Percentiles rank a stretch among this genome's conserved stretches.
Evolutionary conservation across 1,139 yeast species (phyloP).

Genomic region (Pichia kudriavzevii): DNA sequence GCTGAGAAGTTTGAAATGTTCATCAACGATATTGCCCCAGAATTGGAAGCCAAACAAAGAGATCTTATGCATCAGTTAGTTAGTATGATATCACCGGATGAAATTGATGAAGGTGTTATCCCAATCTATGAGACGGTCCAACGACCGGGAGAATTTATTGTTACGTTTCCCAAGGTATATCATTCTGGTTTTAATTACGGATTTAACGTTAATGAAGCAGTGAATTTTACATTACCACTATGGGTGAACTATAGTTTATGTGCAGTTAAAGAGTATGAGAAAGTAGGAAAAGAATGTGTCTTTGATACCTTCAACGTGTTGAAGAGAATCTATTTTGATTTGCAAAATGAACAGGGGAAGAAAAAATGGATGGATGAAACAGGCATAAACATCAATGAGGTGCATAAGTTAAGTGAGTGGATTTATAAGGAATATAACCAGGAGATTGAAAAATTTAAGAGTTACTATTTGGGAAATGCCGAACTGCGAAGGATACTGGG

Average conservation of each 20-base stretch:
- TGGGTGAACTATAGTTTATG: conserved; percentile 62
- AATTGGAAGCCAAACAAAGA: conserved; percentile 76
- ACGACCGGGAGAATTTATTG: conserved; percentile 67
- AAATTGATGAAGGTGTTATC: conserved; percentile 31
- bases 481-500: neutral
- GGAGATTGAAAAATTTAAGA: conserved; percentile 4
- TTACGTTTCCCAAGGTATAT: conserved; percentile 71
- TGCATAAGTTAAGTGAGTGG: conserved; percentile 6
- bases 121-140: conserved; percentile 67
- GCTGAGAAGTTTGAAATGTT: conserved; percentile 49
- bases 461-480: no score
- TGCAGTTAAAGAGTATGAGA: conserved; percentile 49
- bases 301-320: conserved; percentile 33
- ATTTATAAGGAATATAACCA: conserved; percentile 10
- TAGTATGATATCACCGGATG: conserved; percentile 64
- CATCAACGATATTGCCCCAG: conserved; percentile 63
- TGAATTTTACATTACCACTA: conserved; percentile 61
- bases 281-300: conserved; percentile 50
- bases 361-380: conserved; percentile 10
- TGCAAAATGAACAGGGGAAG: conserved; percentile 6
- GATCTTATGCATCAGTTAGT: conserved; percentile 83
- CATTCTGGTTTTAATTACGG: conserved; percentile 80
- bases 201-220: conserved; percentile 73
- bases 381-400: conserved; percentile 5
- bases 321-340: conserved; percentile 22